These are phyloP conservation scores for Oryza glumipatula DNA, from an alignment of 176 grass and related monocot species.

Conservation along the genomic window DNA sequence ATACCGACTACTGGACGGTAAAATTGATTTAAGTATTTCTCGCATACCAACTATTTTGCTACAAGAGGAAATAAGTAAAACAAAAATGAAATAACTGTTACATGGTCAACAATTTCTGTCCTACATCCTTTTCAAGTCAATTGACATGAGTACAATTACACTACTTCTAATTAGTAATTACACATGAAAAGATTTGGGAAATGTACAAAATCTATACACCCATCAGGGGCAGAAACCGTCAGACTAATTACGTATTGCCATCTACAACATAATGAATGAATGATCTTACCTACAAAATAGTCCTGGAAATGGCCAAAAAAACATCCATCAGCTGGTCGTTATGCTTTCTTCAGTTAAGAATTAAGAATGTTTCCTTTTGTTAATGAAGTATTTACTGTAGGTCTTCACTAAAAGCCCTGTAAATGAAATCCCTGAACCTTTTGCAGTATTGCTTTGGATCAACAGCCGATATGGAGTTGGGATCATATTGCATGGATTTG, in stretches of 20 bases:
- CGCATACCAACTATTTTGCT: slow-evolving; percentile 7
- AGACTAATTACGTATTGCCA: neutral
- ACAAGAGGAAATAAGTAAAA: neutral
- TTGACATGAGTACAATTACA: slow-evolving; percentile 9
- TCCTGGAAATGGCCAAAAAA: neutral
- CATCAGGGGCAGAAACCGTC: neutral
- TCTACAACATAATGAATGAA: slow-evolving; percentile 23
- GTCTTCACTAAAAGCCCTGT: slow-evolving; percentile 61
- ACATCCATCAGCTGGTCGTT: slow-evolving; percentile 15
- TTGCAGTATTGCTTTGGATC: slow-evolving; percentile 68
- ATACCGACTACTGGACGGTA: neutral
- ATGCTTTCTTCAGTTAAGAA: neutral
- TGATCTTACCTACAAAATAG: slow-evolving; percentile 20
- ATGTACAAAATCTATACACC: slow-evolving; percentile 44
- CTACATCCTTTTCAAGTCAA: slow-evolving; percentile 34
- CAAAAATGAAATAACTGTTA: neutral
- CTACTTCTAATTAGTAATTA: slow-evolving; percentile 27
- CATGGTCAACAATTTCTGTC: slow-evolving; percentile 16
- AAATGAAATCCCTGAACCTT: slow-evolving; percentile 83
- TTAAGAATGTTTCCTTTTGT: neutral
- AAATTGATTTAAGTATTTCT: neutral
- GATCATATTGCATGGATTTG: slow-evolving; percentile 77
- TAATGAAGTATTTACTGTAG: slow-evolving; percentile 21
- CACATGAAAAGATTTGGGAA: slow-evolving; percentile 7
- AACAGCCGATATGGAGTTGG: slow-evolving; percentile 68